These are phyloP conservation scores for Flaveria brownii DNA, from an alignment of 129 eudicot genomes.

Conservation along the genomic window DNA sequence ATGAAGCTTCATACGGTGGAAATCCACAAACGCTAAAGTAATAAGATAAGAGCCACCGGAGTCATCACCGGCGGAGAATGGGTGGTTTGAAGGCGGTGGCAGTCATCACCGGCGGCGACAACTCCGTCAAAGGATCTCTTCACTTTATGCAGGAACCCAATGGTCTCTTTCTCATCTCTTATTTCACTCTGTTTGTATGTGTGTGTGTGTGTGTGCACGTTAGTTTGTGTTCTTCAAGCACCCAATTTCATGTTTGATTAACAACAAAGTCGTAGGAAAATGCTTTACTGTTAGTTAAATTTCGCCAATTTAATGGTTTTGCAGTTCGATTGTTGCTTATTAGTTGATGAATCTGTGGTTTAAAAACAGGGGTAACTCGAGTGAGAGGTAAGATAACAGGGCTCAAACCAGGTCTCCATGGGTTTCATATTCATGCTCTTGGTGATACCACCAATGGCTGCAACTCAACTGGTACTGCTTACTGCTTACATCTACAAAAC, in stretches of 20 bases:
- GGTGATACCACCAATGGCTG: slow-evolving; percentile 99
- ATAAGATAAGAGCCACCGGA: slow-evolving; percentile 18
- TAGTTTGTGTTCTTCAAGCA: slow-evolving; percentile 15
- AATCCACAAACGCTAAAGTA: slow-evolving; percentile 8
- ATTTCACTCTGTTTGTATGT: slow-evolving; percentile 7
- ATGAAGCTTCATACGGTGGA: slow-evolving; percentile 23
- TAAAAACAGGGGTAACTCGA: slow-evolving; percentile 56
- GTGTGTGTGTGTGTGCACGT: neutral
- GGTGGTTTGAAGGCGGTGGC: slow-evolving; percentile 83
- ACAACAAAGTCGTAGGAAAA: neutral
- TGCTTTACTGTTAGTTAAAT: neutral
- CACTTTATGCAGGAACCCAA: slow-evolving; percentile 56
- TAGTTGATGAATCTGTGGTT: slow-evolving; percentile 8
- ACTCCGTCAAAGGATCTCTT: slow-evolving; percentile 69
- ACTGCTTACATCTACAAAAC: too few relatives aligned
- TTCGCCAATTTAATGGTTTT: neutral
- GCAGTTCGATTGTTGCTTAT: slow-evolving; percentile 2
- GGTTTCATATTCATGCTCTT: slow-evolving; percentile 95
- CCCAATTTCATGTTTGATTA: slow-evolving; percentile 8
- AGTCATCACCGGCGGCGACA: slow-evolving; percentile 67
- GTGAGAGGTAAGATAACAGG: slow-evolving; percentile 77
- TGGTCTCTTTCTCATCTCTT: slow-evolving; percentile 42
- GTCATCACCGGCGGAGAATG: slow-evolving; percentile 38
- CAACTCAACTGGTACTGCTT: slow-evolving; percentile 68
- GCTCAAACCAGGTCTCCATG: slow-evolving; percentile 84